Percentiles rank a stretch among this genome's conserved stretches.
These are phyloP conservation scores for Isoetes engelmannii DNA, from an alignment of 83 land plant species.

Conservation along the genomic window DNA sequence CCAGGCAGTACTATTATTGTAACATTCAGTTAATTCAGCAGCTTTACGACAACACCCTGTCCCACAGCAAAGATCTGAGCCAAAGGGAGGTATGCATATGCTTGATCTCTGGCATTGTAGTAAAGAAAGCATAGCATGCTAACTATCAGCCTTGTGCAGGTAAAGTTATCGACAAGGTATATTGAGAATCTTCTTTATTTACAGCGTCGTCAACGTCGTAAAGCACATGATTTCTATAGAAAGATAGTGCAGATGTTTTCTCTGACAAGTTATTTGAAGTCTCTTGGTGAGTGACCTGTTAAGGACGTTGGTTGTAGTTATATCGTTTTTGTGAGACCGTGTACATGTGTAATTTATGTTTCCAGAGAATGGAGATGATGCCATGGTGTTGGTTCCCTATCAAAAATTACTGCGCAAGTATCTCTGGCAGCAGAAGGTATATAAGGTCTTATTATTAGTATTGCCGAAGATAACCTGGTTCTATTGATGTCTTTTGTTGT, in stretches of 20 bases:
- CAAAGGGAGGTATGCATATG: conserved; percentile 20
- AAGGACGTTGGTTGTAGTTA: background rate
- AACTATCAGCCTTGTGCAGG: background rate
- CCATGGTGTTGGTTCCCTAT: background rate
- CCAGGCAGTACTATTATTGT: conserved; percentile 25
- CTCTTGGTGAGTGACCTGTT: conserved; percentile 15
- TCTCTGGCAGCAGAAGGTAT: conserved; percentile 29
- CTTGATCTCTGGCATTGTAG: background rate
- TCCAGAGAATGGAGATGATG: conserved; percentile 1
- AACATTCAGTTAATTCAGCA: conserved; percentile 28
- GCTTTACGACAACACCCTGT: conserved; percentile 15
- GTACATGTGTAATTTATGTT: background rate
- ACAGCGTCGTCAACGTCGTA: conserved; percentile 28
- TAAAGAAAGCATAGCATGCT: background rate
- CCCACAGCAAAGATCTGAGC: conserved; percentile 27
- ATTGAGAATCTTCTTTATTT: conserved; percentile 32
- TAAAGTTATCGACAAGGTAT: conserved; percentile 23
- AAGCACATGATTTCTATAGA: conserved; percentile 18
- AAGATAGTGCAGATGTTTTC: conserved; percentile 12
- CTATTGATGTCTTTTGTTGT: background rate
- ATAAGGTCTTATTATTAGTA: background rate
- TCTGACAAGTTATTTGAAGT: conserved; percentile 11
- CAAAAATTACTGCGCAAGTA: conserved; percentile 14
- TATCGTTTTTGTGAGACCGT: background rate
- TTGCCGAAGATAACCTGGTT: background rate